Conservation (phyloP, 2,329 filamentous ascomycete genomes). For the Raffaelea deltoideospora region DNA sequence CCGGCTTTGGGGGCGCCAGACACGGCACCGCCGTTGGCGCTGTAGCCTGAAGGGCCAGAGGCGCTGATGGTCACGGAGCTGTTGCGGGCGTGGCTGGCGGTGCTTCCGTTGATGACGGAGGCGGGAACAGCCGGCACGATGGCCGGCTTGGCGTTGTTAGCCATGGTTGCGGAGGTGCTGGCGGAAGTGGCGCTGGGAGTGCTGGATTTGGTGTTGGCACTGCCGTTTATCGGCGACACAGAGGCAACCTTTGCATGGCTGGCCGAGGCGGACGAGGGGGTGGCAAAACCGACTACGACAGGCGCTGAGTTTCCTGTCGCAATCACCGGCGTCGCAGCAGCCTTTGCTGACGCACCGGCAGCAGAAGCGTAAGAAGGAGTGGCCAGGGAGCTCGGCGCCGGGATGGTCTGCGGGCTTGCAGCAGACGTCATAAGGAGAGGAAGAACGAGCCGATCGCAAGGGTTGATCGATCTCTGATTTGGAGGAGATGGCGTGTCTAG, state of each 20-base stretch:
- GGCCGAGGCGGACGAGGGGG: conserved; percentile 32
- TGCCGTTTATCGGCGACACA: conserved; percentile 75
- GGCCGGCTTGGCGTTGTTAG: conserved; percentile 6
- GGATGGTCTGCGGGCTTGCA: conserved; percentile 37
- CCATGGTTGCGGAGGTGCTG: conserved; percentile 5
- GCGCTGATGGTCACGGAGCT: conserved; percentile 84
- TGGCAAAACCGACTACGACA: conserved; percentile 39
- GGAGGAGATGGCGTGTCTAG: not conserved
- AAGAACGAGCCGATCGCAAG: not conserved
- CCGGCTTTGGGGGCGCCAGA: conserved; percentile 41
- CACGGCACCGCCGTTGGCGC: conserved; percentile 55
- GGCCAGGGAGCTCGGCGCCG: conserved; percentile 41
- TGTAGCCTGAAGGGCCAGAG: conserved; percentile 60
- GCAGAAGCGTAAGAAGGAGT: conserved; percentile 51
- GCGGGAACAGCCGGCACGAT: conserved; percentile 46
- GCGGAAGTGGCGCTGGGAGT: no score
- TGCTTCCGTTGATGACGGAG: conserved; percentile 54
- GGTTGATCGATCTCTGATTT: not conserved
- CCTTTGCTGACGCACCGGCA: conserved; percentile 48
- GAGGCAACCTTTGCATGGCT: conserved; percentile 51
- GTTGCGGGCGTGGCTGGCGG: conserved; percentile 65
- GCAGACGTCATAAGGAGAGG: conserved; percentile 43
- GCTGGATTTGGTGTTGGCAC: conserved; percentile 17
- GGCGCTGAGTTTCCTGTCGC: conserved; percentile 41
- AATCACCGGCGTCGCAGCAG: conserved; percentile 43